Base-by-base conservation (phyloP, 106 monocot species). In the Phalaenopsis equestris region DNA sequence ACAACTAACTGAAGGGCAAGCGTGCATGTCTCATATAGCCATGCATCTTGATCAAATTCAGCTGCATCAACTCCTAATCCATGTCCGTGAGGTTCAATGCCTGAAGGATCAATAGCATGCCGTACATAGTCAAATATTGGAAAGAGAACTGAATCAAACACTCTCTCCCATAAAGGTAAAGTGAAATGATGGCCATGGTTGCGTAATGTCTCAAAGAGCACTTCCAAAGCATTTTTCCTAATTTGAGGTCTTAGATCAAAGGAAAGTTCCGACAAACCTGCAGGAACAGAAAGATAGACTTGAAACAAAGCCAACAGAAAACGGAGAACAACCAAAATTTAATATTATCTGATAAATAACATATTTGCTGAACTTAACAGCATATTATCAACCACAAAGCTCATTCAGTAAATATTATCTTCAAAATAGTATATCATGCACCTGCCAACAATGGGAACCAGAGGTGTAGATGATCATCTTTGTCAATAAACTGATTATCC, bases 51-150 rank as follows among this genome's bases (percentile, higher is more conserved):
- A 80, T 96, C 95, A 72, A 87, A 79, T 68, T 90, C 93, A 81
- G 46, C 56, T 3, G 75, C 42, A 78, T 87, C 82, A 82, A 43
- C 85, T 82, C 89, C 93, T 43, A 74, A 41, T 36, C 77, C 86
- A 7, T 90, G 92, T 15, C 74, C 85, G 57, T 84, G 88, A 75
- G 85, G 81, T 45, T 84, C 86, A 57, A 72, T 84, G 15, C 87
- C 86, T 49, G 89, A 96, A 58, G 91, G 93, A 80, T 93, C 95
- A 55, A 96, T 91, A 74, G 88, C 95, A 87, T 96, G 95, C 41
- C 95, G 89, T 82, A 93, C 95, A 81, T 93, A 96, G 80, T 96
- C 95, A 88, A 96, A 96, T 79, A 96, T 96, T 41, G 95, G 95
- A 77, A 96, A 91, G 43, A 96, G 89, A 42, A 90, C 95, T 14